phyloP scores from a whole-genome alignment of 2,329 filamentous ascomycete species.

The Colletotrichum gigasporum region DNA sequence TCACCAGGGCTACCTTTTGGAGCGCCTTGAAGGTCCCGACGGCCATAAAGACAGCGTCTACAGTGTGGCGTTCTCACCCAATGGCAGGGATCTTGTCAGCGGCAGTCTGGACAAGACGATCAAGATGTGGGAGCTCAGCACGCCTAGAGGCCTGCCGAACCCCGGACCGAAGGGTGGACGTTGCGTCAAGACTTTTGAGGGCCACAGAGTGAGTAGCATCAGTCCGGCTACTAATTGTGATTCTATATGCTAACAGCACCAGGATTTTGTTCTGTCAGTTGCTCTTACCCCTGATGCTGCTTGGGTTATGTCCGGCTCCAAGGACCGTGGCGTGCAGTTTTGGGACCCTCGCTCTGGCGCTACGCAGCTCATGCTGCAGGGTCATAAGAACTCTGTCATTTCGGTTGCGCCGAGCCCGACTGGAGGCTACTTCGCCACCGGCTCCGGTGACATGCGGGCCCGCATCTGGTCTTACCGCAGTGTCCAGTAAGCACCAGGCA shows the following conservation, averaged over 20 bases:
- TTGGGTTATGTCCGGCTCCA: constrained; percentile 97
- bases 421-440: constrained; percentile 91
- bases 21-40: constrained; percentile 90
- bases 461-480: constrained; percentile 90
- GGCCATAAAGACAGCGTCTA: constrained; percentile 98
- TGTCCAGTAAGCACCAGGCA: constrained; percentile 23
- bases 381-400: constrained; percentile 98
- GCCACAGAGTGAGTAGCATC: constrained; percentile 77
- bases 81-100: constrained; percentile 90
- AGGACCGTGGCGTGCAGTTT: constrained; percentile 97
- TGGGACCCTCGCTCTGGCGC: constrained; percentile 95
- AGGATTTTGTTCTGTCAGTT: constrained; percentile 97
- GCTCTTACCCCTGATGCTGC: constrained; percentile 92
- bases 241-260: constrained; percentile 38
- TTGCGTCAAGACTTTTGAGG: constrained; percentile 96
- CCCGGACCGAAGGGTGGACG: constrained; percentile 84
- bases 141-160: constrained; percentile 73
- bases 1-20: constrained; percentile 83
- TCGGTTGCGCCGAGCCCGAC: constrained; percentile 94
- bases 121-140: constrained; percentile 97
- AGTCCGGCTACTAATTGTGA: neutral
- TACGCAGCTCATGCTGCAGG: constrained; percentile 97
- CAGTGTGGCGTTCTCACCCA: constrained; percentile 94
- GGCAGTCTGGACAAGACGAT: constrained; percentile 98
- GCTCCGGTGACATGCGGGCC: constrained; percentile 96